phyloP scores from a whole-genome alignment of 805 yeast species.

The Hanseniaspora pseudoguilliermondii region DNA sequence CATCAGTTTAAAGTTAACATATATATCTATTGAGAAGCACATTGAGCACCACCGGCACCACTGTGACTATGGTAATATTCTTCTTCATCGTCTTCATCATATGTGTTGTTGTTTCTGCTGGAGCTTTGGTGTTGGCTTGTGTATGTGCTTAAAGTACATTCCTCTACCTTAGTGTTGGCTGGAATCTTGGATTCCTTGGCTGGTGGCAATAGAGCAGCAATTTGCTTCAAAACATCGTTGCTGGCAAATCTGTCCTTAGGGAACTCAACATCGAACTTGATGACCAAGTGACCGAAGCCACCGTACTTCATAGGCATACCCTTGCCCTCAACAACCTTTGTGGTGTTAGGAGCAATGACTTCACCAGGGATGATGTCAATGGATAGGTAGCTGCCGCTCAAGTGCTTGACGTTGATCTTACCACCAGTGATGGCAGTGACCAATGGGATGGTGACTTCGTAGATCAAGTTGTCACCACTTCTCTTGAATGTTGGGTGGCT shows the following conservation, averaged over 20 bases:
- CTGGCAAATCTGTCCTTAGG: slow-evolving; percentile 61
- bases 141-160: slow-evolving; percentile 55
- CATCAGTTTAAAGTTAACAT: neutral
- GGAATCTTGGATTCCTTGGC: slow-evolving; percentile 54
- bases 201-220: slow-evolving; percentile 70
- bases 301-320: slow-evolving; percentile 97
- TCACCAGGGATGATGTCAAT: slow-evolving; percentile 80
- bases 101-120: slow-evolving; percentile 29
- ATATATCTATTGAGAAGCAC: slow-evolving; percentile 67
- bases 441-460: slow-evolving; percentile 78
- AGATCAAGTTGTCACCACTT: slow-evolving; percentile 75
- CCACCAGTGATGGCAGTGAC: slow-evolving; percentile 97
- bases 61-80: slow-evolving; percentile 20
- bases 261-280: slow-evolving; percentile 81
- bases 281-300: slow-evolving; percentile 73
- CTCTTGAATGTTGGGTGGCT: slow-evolving; percentile 74
- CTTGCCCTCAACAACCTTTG: slow-evolving; percentile 75
- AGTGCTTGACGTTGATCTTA: slow-evolving; percentile 70
- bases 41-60: slow-evolving; percentile 39
- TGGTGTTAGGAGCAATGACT: slow-evolving; percentile 70
- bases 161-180: slow-evolving; percentile 64
- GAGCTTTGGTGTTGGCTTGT: slow-evolving; percentile 49
- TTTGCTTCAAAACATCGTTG: slow-evolving; percentile 59
- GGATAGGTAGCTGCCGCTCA: slow-evolving; percentile 84
- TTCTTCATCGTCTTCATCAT: slow-evolving; percentile 51